A percentile compares a stretch with the other conserved stretches of the same genome.
phyloP scores from a whole-genome alignment of 805 yeast species.

The Candida tallmaniae region DNA sequence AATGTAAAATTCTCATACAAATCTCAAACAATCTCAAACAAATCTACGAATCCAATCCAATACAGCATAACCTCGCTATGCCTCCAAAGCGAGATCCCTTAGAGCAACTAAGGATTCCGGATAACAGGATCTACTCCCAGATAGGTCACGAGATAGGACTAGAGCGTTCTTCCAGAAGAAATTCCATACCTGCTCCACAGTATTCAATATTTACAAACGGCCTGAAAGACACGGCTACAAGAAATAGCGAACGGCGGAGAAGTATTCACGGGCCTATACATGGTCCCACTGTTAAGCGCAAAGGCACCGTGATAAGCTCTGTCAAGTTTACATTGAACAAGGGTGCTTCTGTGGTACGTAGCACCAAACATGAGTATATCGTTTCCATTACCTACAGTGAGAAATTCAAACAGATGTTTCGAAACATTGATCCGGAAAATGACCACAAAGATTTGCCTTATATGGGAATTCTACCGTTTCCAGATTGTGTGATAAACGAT shows the following conservation, averaged over 20 bases:
- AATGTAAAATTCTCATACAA: no score
- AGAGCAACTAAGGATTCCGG: conserved; percentile 25
- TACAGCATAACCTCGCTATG: no score
- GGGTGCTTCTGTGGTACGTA: background rate
- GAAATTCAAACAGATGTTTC: conserved; percentile 2
- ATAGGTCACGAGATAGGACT: conserved; percentile 15
- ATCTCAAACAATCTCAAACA: no score
- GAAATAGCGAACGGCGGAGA: background rate
- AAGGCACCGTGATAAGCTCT: background rate
- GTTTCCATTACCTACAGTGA: conserved; percentile 1
- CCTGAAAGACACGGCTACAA: background rate
- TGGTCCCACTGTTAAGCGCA: background rate
- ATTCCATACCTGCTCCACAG: background rate
- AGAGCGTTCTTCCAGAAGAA: conserved; percentile 20
- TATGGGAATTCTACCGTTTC: conserved; percentile 56
- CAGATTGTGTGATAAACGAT: conserved; percentile 53
- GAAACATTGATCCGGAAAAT: conserved; percentile 9
- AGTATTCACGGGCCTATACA: background rate
- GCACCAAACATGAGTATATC: background rate
- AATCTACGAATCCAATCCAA: no score
- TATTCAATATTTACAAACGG: background rate
- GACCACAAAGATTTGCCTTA: conserved; percentile 48
- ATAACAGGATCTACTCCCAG: conserved; percentile 24
- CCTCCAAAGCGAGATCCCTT: conserved; percentile 19
- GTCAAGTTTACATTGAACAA: background rate